Percentiles rank a stretch among this genome's conserved stretches.
Conservation (phyloP, 768 basidiomycete genomes). For the Heimioporus sp. region DNA sequence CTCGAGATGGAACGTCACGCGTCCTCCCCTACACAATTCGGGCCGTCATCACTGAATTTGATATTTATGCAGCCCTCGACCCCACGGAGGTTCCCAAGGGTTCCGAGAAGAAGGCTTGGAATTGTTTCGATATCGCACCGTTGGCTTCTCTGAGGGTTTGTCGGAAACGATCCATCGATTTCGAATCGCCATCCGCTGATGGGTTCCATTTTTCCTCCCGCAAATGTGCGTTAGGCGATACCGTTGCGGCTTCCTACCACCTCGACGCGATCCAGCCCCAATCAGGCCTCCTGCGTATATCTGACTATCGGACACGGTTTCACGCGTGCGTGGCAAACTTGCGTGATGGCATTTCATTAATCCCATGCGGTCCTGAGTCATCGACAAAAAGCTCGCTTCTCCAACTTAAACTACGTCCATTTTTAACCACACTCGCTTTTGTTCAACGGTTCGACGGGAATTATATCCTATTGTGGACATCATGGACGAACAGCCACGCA, state of each 20-base stretch:
- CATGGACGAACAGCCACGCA: constrained; percentile 36
- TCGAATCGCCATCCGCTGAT: constrained; percentile 47
- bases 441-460: constrained; percentile 48
- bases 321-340: constrained; percentile 11
- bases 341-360: constrained; percentile 48
- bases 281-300: constrained; percentile 48
- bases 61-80: constrained; percentile 43
- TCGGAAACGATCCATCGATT: constrained; percentile 65
- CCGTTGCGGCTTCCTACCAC: constrained; percentile 41
- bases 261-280: constrained; percentile 43
- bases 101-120: constrained; percentile 50
- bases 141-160: constrained; percentile 46
- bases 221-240: constrained; percentile 47
- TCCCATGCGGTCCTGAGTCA: constrained; percentile 57
- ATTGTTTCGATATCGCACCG: constrained; percentile 44
- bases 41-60: constrained; percentile 14
- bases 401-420: constrained; percentile 45
- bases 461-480: constrained; percentile 46
- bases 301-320: constrained; percentile 49
- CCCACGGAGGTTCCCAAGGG: constrained; percentile 47
- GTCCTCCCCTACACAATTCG: constrained; percentile 5
- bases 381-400: constrained; percentile 21
- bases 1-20: constrained; percentile 35
- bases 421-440: constrained; percentile 51
- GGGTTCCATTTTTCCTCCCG: constrained; percentile 48